These are phyloP conservation scores for Cornus suecica DNA, from an alignment of 148 eudicot genomes.

Conservation along the genomic window DNA sequence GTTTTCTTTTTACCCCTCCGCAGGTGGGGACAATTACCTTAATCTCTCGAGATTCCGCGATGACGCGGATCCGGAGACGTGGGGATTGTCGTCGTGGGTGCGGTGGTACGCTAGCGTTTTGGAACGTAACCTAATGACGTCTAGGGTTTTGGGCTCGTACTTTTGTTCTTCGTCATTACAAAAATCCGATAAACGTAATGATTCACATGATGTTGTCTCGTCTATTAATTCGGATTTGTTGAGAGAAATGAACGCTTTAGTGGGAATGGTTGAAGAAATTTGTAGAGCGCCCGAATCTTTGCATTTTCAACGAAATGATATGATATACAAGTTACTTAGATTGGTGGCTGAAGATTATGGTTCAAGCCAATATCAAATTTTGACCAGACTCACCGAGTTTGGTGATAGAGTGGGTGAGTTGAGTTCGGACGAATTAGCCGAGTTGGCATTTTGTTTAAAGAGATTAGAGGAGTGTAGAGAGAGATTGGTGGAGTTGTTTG, in stretches of 20 bases:
- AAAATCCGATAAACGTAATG: neutral
- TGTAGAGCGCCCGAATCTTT: constrained; percentile 44
- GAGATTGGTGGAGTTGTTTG: constrained; percentile 44
- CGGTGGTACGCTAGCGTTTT: constrained; percentile 59
- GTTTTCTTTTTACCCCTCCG: constrained; percentile 13
- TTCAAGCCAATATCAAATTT: constrained; percentile 34
- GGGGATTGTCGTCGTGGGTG: constrained; percentile 55
- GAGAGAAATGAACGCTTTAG: constrained; percentile 30
- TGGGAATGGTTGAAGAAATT: constrained; percentile 45
- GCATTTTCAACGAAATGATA: constrained; percentile 36
- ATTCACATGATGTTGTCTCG: neutral
- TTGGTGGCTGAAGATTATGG: constrained; percentile 62
- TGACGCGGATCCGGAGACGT: constrained; percentile 30
- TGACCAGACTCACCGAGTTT: constrained; percentile 26
- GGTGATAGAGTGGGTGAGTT: constrained; percentile 19
- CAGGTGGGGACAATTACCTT: constrained; percentile 26
- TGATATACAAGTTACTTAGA: constrained; percentile 48
- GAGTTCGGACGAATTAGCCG: constrained; percentile 19
- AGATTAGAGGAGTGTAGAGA: constrained; percentile 39
- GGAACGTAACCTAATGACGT: constrained; percentile 25
- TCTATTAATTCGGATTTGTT: constrained; percentile 17
- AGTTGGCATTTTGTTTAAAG: constrained; percentile 30
- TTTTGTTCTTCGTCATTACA: neutral
- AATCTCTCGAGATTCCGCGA: constrained; percentile 41
- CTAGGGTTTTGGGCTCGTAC: constrained; percentile 20